Evolutionary conservation across 768 basidiomycete genomes (phyloP), one percentile per base, ranked within the genome.

Genomic region (Amyloporia xantha): DNA sequence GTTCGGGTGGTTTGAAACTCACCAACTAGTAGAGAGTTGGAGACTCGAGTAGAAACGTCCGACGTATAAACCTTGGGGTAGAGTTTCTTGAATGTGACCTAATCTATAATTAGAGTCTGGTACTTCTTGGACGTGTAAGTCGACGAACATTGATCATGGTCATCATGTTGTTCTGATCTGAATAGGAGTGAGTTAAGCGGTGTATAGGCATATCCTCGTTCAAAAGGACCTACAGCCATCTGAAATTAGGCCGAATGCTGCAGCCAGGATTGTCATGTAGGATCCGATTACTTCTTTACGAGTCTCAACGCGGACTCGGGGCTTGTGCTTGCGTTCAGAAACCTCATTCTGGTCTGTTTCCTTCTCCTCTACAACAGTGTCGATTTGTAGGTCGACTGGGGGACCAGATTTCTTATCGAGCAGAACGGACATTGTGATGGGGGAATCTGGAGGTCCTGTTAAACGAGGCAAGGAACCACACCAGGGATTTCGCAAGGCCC

Each of bases 21-120:
- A 73, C 84, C 86, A 51, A 88, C 74, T 50, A 86, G 76, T n/a
- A 87, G 71, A 5, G 86, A 64, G 59, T 88, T 88, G 3, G 79
- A 82, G 2, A 87, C 80, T 26, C 78, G 75, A 2, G 86, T 89
- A 4, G 82, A 82, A 27, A 83, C 73, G 2, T 60, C 52, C 1
- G 79, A 61, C 0, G 80, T 85, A 59, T 87, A 87, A 2, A 68
- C 67, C n/a, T 63, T 69, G 3, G 82, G 79, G 60, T 87, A 85
- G 12, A 86, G 65, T 52, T 67, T 66, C 61, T 75, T 79, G 69
- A 85, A 81, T 11, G 83, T 69, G 15, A 85, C 83, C 81, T 82
- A 50, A 27, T 9, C 12, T 17, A 5, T 27, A 47, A 9, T 47
- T 35, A 36, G 25, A 25, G 10, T 7, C 35, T 4, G 7, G 17